phyloP scores from a whole-genome alignment of 257 asterid genomes.

The Verbascum thapsus region DNA sequence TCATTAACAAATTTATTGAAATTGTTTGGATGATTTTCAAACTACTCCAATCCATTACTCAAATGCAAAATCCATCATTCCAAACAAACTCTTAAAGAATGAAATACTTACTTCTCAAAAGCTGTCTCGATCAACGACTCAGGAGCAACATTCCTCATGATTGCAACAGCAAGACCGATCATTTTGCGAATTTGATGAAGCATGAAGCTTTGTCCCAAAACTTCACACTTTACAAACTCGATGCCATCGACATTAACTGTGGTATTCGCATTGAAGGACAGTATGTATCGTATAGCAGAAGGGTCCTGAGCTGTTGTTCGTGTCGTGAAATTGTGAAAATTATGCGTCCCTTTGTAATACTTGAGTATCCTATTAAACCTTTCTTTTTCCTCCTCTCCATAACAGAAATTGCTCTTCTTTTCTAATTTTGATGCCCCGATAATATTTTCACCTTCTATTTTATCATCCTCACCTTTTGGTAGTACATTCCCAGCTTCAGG shows the following conservation, averaged over 20 bases:
- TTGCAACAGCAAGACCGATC: slow-evolving; percentile 95
- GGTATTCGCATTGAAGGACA: slow-evolving; percentile 71
- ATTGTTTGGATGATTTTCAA: no score
- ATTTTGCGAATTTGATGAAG: slow-evolving; percentile 97
- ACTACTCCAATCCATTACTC: no score
- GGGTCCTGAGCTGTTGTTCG: slow-evolving; percentile 96
- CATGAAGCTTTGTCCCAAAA: slow-evolving; percentile 97
- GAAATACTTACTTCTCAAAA: slow-evolving; percentile 56
- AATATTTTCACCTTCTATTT: slow-evolving; percentile 26
- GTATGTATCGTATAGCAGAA: slow-evolving; percentile 70
- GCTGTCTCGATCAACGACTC: slow-evolving; percentile 74
- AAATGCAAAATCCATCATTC: no score
- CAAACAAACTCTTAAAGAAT: no score
- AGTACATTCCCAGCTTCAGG: slow-evolving; percentile 25
- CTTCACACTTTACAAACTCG: slow-evolving; percentile 89
- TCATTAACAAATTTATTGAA: no score
- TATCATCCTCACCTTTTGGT: slow-evolving; percentile 37
- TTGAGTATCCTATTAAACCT: slow-evolving; percentile 79
- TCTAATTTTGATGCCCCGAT: slow-evolving; percentile 18
- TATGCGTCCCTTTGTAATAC: slow-evolving; percentile 82
- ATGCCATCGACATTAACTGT: slow-evolving; percentile 59
- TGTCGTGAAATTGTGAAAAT: slow-evolving; percentile 89
- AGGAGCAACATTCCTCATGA: slow-evolving; percentile 77
- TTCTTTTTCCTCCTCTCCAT: slow-evolving; percentile 68
- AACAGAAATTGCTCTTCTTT: slow-evolving; percentile 50